A percentile compares a stretch with the other conserved stretches of the same genome.
Conservation (phyloP, 2,329 filamentous ascomycete species). For the Fusarium xylarioides region DNA sequence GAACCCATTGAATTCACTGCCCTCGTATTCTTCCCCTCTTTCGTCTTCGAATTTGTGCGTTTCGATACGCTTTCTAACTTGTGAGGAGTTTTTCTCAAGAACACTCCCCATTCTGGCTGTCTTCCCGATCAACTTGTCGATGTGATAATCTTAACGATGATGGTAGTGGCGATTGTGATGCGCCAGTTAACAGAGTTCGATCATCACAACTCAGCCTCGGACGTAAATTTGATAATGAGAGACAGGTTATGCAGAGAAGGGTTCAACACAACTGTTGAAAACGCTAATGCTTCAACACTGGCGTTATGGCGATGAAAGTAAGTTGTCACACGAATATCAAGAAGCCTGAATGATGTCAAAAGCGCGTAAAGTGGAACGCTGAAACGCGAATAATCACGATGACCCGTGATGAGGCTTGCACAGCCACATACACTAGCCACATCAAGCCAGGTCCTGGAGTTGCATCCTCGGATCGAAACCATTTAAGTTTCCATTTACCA, state of each 20-base stretch:
- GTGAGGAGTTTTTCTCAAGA: slow-evolving; percentile 70
- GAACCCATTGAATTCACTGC: slow-evolving; percentile 88
- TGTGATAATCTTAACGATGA: slow-evolving; percentile 3
- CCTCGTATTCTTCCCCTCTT: slow-evolving; percentile 88
- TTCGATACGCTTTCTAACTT: slow-evolving; percentile 69
- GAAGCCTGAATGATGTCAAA: slow-evolving; percentile 15
- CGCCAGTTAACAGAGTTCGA: neutral
- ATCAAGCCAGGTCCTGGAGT: slow-evolving; percentile 19
- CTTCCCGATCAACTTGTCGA: neutral
- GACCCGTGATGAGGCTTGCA: slow-evolving; percentile 48
- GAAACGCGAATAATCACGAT: slow-evolving; percentile 49
- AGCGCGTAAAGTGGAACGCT: slow-evolving; percentile 51
- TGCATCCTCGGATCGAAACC: neutral
- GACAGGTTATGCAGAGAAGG: neutral
- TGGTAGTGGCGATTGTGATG: slow-evolving; percentile 4
- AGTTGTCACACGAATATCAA: neutral
- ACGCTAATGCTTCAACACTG: neutral
- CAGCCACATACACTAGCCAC: slow-evolving; percentile 37
- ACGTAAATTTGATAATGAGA: neutral
- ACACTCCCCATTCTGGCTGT: slow-evolving; percentile 63
- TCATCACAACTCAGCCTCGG: slow-evolving; percentile 7
- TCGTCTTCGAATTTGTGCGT: slow-evolving; percentile 80
- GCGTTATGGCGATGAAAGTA: neutral
- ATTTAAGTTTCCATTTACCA: neutral
- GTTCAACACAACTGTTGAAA: neutral